Base-by-base conservation (phyloP, 495 filamentous ascomycete species). In the Articulospora tetracladia region DNA sequence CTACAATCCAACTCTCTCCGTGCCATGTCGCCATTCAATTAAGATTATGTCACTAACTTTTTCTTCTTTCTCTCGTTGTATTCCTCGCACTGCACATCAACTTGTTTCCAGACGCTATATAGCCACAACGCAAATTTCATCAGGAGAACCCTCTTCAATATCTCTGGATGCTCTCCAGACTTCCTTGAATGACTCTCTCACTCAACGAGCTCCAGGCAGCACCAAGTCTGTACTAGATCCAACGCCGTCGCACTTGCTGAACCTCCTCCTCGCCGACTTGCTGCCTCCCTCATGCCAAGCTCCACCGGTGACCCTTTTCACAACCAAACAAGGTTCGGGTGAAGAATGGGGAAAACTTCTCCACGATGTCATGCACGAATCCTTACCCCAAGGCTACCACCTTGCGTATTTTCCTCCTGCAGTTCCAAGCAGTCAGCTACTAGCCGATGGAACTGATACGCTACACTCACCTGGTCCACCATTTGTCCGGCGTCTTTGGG, bases 401-500 rank as follows among this genome's bases (percentile, higher is more conserved):
- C 75, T 91, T 11, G 79, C 85, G 24, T 89, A 92, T 72, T 92
- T 90, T 73, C 85, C 88, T 1, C 79, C 85, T 0, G 76, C 79
- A 36, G 76, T 82, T 50, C 70, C 78, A 1, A 74, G 81, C 58
- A 71, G 66, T 17, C 66, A 79, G 1, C 79, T 93, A 3, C 79
- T 86, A 1, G 66, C 71, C 2, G 91, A 95, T 71, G 90, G 90
- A 32, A 89, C 88, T 1, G 91, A 93, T 70, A 70, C 74, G 1
- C 80, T 80, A 1, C 89, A 92, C 60, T 85, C 79, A 46, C 90
- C 91, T 0, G 80, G 83, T 2, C 28, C 58, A 0, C 84, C 86
- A 0, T 93, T 85, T 59, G 80, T 76, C 24, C 77, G 87, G 23
- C 82, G 90, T 24, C 86, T 95, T 83, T 95, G 91, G 91, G 88